Percentiles rank a stretch among this genome's conserved stretches.
These are phyloP conservation scores for Choiromyces venosus DNA, from an alignment of 495 filamentous ascomycete species.

Conservation along the genomic window DNA sequence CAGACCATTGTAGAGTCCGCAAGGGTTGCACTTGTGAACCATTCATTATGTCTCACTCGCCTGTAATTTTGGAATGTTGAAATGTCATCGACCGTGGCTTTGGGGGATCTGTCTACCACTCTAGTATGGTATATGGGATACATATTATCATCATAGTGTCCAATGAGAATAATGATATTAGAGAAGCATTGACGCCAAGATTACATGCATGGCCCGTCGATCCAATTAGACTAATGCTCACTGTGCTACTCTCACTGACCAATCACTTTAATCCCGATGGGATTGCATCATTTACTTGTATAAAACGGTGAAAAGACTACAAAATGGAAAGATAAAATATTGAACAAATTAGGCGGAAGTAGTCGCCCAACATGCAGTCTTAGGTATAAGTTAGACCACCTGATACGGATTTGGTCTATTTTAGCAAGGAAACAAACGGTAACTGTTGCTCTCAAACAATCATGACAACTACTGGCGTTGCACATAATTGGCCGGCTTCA, in stretches of 20 bases:
- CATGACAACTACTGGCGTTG: constrained; percentile 42
- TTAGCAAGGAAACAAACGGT: not conserved
- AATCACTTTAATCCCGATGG: not conserved
- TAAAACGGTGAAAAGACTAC: not conserved
- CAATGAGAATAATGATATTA: too few species aligned
- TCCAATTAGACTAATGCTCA: not conserved
- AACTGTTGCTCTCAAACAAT: not conserved
- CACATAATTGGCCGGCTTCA: constrained; percentile 49
- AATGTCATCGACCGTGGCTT: not conserved
- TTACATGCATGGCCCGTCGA: not conserved
- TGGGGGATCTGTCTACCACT: too few species aligned
- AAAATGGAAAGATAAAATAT: constrained; percentile 1
- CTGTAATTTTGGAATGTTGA: not conserved
- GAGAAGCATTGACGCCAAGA: too few species aligned
- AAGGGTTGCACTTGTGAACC: not conserved
- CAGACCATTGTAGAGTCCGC: not conserved
- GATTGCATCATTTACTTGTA: not conserved
- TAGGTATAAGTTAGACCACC: not conserved
- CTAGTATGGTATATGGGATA: too few species aligned
- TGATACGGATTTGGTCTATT: not conserved
- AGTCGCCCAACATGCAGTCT: not conserved
- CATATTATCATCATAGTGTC: too few species aligned
- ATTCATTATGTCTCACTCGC: not conserved
- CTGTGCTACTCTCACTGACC: not conserved
- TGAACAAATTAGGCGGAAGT: not conserved